Percentiles rank a stretch among this genome's conserved stretches.
These are phyloP conservation scores for Jatropha multifida DNA, from an alignment of 441 rosid genomes.

Conservation along the genomic window DNA sequence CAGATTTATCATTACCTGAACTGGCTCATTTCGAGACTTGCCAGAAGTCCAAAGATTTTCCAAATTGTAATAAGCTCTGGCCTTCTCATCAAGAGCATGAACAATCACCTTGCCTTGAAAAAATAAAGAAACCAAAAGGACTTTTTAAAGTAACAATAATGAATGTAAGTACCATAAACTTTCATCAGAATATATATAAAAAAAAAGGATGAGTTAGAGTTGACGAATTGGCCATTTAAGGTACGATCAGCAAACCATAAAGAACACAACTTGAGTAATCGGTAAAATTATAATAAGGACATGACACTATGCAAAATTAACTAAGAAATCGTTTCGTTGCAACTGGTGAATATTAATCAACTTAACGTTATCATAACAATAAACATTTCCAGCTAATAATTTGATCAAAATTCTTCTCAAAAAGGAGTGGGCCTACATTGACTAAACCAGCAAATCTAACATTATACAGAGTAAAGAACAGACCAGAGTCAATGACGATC, in stretches of 20 bases:
- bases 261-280: too few species aligned
- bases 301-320: neutral
- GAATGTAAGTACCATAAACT: neutral
- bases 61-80: conserved; percentile 79
- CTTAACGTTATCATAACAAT: neutral
- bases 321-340: too few species aligned
- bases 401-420: neutral
- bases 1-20: conserved; percentile 42
- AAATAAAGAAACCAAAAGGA: neutral
- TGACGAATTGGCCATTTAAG: neutral
- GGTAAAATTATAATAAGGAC: neutral
- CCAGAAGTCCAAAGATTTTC: conserved; percentile 61
- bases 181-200: conserved; percentile 1
- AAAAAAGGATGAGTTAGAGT: neutral
- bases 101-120: conserved; percentile 71
- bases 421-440: neutral
- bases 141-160: neutral
- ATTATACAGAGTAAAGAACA: neutral
- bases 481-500: conserved; percentile 73
- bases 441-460: too few species aligned
- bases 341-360: too few species aligned
- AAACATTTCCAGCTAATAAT: conserved; percentile 31
- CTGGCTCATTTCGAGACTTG: conserved; percentile 38
- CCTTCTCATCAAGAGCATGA: conserved; percentile 96
- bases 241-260: too few species aligned